These are phyloP conservation scores for Ramularia endophylla DNA, from an alignment of 2,329 filamentous ascomycete genomes.

Conservation along the genomic window DNA sequence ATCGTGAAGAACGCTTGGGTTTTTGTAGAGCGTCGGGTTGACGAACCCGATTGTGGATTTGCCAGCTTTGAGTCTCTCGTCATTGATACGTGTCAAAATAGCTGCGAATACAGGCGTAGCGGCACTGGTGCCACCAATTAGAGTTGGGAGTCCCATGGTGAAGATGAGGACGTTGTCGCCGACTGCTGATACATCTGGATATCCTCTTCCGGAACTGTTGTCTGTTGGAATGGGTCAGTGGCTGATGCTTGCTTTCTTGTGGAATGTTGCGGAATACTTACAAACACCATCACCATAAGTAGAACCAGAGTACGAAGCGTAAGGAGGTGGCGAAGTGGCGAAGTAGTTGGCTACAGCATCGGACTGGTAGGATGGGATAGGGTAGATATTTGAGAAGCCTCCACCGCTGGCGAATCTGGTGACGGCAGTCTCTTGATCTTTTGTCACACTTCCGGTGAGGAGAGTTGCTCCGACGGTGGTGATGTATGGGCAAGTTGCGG, in stretches of 20 bases:
- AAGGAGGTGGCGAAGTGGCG: slow-evolving; percentile 18
- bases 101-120: slow-evolving; percentile 22
- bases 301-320: slow-evolving; percentile 37
- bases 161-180: slow-evolving; percentile 25
- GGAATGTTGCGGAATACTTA: not conserved
- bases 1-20: slow-evolving; percentile 33
- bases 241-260: too few relatives aligned
- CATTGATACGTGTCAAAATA: slow-evolving; percentile 26
- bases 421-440: slow-evolving; percentile 34
- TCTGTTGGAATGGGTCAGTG: slow-evolving; percentile 14
- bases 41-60: slow-evolving; percentile 27
- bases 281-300: slow-evolving; percentile 45
- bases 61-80: slow-evolving; percentile 22
- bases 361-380: slow-evolving; percentile 32
- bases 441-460: slow-evolving; percentile 29
- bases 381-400: slow-evolving; percentile 35
- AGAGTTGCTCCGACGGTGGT: slow-evolving; percentile 40
- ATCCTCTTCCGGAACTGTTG: slow-evolving; percentile 26
- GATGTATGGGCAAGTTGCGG: slow-evolving; percentile 29
- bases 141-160: slow-evolving; percentile 15
- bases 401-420: slow-evolving; percentile 40
- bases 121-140: slow-evolving; percentile 26
- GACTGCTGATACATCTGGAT: slow-evolving; percentile 38
- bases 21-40: slow-evolving; percentile 35
- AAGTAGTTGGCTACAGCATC: slow-evolving; percentile 36